Evolutionary conservation across 1,139 yeast genomes (phyloP).

Genomic region (Blastobotrys buckinghamii): DNA sequence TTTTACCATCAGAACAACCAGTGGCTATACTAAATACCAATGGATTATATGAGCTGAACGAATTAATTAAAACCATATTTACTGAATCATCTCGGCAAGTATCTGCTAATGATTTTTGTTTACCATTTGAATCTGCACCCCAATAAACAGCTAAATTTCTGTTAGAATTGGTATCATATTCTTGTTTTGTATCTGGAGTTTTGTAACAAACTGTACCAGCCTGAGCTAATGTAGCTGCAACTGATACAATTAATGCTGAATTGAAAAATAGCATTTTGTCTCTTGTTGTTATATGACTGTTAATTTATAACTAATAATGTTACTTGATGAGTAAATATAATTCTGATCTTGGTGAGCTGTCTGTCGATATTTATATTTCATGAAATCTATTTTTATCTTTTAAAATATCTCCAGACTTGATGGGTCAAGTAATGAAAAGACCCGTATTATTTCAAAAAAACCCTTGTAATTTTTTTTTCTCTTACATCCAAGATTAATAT

Average conservation of each 20-base stretch:
- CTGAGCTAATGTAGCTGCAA: neutral
- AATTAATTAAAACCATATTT: conserved; percentile 69
- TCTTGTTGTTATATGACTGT: neutral
- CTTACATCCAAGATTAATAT: no score
- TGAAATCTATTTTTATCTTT: no score
- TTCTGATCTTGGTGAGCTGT: no score
- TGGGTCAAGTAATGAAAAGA: no score
- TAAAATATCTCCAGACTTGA: no score
- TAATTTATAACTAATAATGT: no score
- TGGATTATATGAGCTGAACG: conserved; percentile 36
- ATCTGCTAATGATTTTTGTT: conserved; percentile 53
- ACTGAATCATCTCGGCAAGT: conserved; percentile 56
- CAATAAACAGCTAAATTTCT: conserved; percentile 76
- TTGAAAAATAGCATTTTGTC: neutral
- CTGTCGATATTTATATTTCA: no score
- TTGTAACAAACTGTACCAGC: conserved; percentile 1
- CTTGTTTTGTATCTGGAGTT: conserved; percentile 7
- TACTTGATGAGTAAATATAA: no score
- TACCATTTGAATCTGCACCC: conserved; percentile 83
- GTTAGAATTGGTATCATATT: conserved; percentile 27
- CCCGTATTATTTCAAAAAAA: no score
- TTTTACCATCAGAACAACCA: conserved; percentile 7
- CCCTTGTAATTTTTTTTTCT: no score
- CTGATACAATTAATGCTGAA: neutral
- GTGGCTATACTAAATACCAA: neutral